These are phyloP conservation scores for Sarocladium brachiariae DNA, from an alignment of 2,329 filamentous ascomycete genomes.

Conservation along the genomic window DNA sequence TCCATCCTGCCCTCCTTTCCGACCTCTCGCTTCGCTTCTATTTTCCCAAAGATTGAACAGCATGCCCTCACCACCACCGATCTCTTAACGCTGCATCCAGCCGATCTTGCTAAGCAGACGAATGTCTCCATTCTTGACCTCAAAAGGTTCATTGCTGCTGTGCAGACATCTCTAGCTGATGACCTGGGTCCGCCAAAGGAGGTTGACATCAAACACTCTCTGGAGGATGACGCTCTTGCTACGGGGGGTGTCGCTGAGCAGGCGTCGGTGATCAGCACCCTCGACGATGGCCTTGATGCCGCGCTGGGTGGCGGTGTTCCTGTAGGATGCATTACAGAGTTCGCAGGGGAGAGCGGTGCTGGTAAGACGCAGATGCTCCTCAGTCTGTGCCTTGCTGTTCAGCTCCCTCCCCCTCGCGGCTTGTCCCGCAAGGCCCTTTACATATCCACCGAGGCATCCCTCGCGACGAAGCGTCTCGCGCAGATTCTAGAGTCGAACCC, in stretches of 20 bases:
- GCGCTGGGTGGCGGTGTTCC: constrained; percentile 72
- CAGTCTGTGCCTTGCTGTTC: constrained; percentile 73
- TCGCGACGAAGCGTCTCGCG: constrained; percentile 72
- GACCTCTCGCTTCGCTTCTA: constrained; percentile 60
- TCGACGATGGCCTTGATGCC: constrained; percentile 66
- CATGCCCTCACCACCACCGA: constrained; percentile 73
- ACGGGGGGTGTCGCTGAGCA: no score
- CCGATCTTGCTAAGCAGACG: constrained; percentile 80
- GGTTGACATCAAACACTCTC: neutral
- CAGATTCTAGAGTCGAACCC: constrained; percentile 71
- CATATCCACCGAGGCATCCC: constrained; percentile 83
- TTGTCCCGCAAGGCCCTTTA: constrained; percentile 74
- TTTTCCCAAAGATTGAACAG: constrained; percentile 74
- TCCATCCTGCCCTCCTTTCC: constrained; percentile 76
- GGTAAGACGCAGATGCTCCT: constrained; percentile 95
- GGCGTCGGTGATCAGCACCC: constrained; percentile 65
- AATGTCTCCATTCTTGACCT: constrained; percentile 75
- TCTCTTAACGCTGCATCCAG: constrained; percentile 73
- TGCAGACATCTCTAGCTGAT: constrained; percentile 60
- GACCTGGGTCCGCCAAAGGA: constrained; percentile 37
- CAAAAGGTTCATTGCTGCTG: constrained; percentile 61
- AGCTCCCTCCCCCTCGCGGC: constrained; percentile 69
- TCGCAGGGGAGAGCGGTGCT: constrained; percentile 87
- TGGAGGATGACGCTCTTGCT: neutral
- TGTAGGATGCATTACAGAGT: constrained; percentile 74